Evolutionary conservation across 345 rosid genomes (phyloP), one percentile per base, ranked within the genome.

Genomic region (Iberis pinnata): DNA sequence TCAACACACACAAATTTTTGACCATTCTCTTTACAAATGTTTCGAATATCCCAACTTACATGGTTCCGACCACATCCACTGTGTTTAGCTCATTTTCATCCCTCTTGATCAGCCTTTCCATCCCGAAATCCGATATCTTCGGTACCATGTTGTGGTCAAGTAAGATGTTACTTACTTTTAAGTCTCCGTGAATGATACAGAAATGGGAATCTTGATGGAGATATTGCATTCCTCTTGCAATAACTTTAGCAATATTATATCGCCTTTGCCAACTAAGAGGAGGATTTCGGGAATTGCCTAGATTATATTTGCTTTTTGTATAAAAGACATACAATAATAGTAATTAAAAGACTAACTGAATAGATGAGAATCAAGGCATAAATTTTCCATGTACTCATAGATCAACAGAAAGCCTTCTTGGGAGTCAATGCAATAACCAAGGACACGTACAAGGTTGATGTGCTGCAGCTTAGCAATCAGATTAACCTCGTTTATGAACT

Each of bases 101-200:
- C 10, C 20, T 14, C 27, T 2, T 8, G 27, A 47, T 25, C 7
- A 47, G 35, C 2, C 1, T 47, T 7, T 35, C 36, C 52, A 47
- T 26, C 52, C 52, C 52, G 13, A 47, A 47, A 25, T 47, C 52
- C 2, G 52, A 10, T 19, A 47, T 47, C 17, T 47, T 47, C 8
- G 52, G 52, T 7, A 27, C 13, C 52, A 47, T 26, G 10, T 47
- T 17, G 14, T 47, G 25, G 36, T 47, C 52, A 1, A 47, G 35
- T 12, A 46, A 14, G 12, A 46, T 46, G n/a, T 46, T 46, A 26
- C 19, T 46, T 2, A 26, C 29, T 5, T 46, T 46, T 15, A 46
- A 2, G 9, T 47, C 52, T 10, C 52, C 9, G 6, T 47, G 52
- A 19, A 47, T 27, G 19, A 47, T 47, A n/a, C 36, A 18, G 15